Evolutionary conservation across 208 protist species (phyloP).

Genomic region (Acanthamoeba lenticulata): DNA sequence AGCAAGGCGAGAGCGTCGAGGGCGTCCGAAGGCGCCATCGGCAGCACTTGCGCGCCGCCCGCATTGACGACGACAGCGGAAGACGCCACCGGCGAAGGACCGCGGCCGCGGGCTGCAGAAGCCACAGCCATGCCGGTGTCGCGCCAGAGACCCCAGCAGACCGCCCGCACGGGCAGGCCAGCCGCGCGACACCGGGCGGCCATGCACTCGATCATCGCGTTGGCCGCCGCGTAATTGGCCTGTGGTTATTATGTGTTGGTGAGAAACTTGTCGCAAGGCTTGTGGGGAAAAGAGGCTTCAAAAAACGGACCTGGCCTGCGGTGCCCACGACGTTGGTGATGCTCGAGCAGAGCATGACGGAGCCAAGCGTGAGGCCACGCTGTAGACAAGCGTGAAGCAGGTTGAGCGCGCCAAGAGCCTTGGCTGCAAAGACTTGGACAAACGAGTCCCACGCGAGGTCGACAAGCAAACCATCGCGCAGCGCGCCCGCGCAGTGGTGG

Average conservation of each 20-base stretch:
- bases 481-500: constrained; percentile 76
- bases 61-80: background rate
- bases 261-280: constrained; percentile 69
- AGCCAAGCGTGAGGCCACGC: constrained; percentile 42
- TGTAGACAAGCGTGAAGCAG: constrained; percentile 34
- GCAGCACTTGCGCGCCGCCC: background rate
- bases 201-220: constrained; percentile 76
- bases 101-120: too few species aligned
- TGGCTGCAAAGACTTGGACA: constrained; percentile 74
- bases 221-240: constrained; percentile 82
- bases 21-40: background rate
- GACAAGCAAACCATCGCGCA: constrained; percentile 71
- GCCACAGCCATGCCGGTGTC: constrained; percentile 77
- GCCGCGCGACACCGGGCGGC: constrained; percentile 11
- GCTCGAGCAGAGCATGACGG: constrained; percentile 79
- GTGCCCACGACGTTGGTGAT: constrained; percentile 75
- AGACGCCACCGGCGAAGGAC: background rate
- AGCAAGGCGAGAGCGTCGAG: background rate
- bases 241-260: constrained; percentile 71
- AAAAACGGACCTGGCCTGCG: constrained; percentile 65
- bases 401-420: constrained; percentile 75
- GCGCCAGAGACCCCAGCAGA: constrained; percentile 79
- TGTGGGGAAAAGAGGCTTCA: constrained; percentile 76
- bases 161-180: constrained; percentile 72
- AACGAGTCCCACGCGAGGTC: constrained; percentile 70